Base-by-base conservation (phyloP, 495 filamentous ascomycete species). In the Emericellopsis terricola region DNA sequence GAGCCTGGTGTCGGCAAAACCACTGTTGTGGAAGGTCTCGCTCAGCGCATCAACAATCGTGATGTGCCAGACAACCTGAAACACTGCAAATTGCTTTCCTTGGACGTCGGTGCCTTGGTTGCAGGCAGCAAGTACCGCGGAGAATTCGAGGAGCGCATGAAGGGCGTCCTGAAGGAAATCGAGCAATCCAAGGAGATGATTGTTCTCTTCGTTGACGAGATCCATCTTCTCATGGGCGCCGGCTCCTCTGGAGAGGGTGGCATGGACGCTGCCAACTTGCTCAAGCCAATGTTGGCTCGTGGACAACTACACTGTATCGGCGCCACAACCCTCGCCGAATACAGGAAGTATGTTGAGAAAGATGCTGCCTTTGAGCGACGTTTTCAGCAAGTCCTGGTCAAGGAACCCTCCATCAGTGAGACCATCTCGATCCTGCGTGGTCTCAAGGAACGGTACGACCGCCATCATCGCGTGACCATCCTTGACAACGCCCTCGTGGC, bases 1-100 rank as follows among this genome's bases (percentile, higher is more conserved):
- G 89, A 96, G 52, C 89, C 89, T 7, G 89, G 89, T 74, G 89
- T 97, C 11, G 89, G 89, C 43, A 97, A 97, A 62, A 97, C 89
- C 9, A 94, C 89, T 2, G 84, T 97, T 33, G 86, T 94, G 19
- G 89, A 97, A 61, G 91, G 89, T 44, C 67, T 97, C n/a, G 89
- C 89, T 7, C 78, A 75, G 46, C 76, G 89, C 17, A 96, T 97
- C 34, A 83, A 94, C 57, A 93, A 97, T 44, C 70, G 78, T 28
- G 89, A 96, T 63, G 78, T 97, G 0, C 89, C 89, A 19, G 86
- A 89, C 43, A 92, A 94, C 46, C 62, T 97, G n/a, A 81, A 85
- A 6, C 77, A 80, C 36, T 96, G 89, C 68, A 87, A 79, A 46
- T 65, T 97, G 11, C 74, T 97, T 19, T 91, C 87, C 8, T 69